Percentiles rank a stretch among this genome's conserved stretches.
phyloP scores from a whole-genome alignment of 2,329 filamentous ascomycete species.

The Colletotrichum scovillei region DNA sequence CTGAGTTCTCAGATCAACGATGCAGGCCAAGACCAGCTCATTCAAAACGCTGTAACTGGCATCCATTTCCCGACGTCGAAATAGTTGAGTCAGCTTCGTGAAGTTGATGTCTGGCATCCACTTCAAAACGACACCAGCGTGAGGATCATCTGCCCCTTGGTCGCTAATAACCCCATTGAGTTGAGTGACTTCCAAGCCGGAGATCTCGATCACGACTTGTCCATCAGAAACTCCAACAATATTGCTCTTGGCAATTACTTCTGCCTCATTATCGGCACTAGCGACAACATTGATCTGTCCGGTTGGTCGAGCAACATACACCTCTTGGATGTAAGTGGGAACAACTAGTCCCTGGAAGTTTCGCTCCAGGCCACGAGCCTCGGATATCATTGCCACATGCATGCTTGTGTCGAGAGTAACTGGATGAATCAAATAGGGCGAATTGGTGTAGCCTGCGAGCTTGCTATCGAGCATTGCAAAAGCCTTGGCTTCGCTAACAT shows the following conservation, averaged over 20 bases:
- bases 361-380: constrained; percentile 1
- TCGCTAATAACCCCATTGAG: background rate
- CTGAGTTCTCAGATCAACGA: constrained; percentile 20
- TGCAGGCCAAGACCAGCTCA: constrained; percentile 12
- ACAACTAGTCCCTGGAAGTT: constrained; percentile 9
- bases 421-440: constrained; percentile 49
- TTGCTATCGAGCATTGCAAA: constrained; percentile 3
- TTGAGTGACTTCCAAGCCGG: constrained; percentile 4
- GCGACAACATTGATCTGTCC: background rate
- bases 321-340: constrained; percentile 15
- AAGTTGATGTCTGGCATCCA: constrained; percentile 32
- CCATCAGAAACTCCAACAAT: constrained; percentile 1
- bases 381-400: constrained; percentile 44
- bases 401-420: constrained; percentile 48
- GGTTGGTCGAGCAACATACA: constrained; percentile 7
- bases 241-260: background rate
- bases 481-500: constrained; percentile 3
- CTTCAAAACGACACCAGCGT: constrained; percentile 9
- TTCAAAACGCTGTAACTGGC: background rate
- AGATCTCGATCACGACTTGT: constrained; percentile 16
- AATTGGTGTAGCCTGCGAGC: background rate
- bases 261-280: background rate
- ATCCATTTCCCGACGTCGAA: background rate
- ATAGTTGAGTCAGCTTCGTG: background rate
- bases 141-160: background rate